Base-by-base conservation (phyloP, 2,329 filamentous ascomycete genomes). In the Penicillium glabrum region DNA sequence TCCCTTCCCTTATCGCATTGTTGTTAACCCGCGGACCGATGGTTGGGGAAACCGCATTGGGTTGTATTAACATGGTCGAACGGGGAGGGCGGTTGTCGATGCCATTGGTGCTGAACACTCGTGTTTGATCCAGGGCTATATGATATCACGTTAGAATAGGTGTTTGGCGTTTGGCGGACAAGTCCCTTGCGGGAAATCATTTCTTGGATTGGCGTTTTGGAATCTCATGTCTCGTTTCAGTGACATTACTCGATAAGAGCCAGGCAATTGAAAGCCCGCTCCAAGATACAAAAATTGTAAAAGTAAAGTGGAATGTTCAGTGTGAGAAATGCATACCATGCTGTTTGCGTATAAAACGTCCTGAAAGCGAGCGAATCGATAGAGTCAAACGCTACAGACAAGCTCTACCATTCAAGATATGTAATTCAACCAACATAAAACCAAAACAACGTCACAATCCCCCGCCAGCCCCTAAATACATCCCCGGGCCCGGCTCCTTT, bases 1-100 rank as follows among this genome's bases (percentile, higher is more conserved):
- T 73, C 93, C 95, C 0, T 99, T 98, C 70, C 93, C 93, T 0
- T 98, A 96, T 76, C 89, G 93, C 74, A 96, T 98, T 70, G 84
- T 89, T 59, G 86, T 98, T 57, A 95, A 96, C 70, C 91, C 91
- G 56, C 91, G 91, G 69, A 83, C 87, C 58, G 87, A 89, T 60
- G 84, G 88, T 51, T 93, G 91, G 91, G 86, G 90, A 48, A 85
- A 88, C 55, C 83, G 90, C 39, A 91, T 93, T 77, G 89, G 90
- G 26, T 86, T 91, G 58, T 90, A 90, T 72, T 89, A 70, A 77
- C 24, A 7, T 48, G 23, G 21, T 33, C 27, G 24, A 24, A 41
- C 23, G n/a, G 29, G 41, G 27, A 9, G 6, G n/a, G 29, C 14
- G 13, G 3, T 26, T 31, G 13, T 3, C 31, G 7, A 33, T 23